Conservation (phyloP, 305 asterid genomes). For the Lippia alba region DNA sequence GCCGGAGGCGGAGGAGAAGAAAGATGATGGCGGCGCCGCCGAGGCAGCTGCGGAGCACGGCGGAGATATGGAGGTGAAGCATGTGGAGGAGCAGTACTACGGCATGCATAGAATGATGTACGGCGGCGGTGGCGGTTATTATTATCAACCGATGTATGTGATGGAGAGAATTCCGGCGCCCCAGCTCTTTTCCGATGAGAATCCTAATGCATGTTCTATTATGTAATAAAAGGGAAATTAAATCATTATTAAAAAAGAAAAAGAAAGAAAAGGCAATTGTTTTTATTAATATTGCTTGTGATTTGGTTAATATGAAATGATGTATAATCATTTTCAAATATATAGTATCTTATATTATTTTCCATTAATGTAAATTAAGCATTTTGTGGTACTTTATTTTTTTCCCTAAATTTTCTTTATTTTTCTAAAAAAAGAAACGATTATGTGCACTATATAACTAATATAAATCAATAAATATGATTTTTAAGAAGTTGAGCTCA, state of each 20-base stretch:
- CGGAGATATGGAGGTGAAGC: slow-evolving; percentile 34
- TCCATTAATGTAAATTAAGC: neutral
- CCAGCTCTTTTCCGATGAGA: slow-evolving; percentile 90
- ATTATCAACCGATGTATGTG: slow-evolving; percentile 62
- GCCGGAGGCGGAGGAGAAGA: slow-evolving; percentile 48
- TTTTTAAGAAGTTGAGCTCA: too few species aligned
- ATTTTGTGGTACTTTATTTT: too few species aligned
- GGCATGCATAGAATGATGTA: too few species aligned
- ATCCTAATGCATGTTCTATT: slow-evolving; percentile 87
- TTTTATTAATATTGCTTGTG: slow-evolving; percentile 1
- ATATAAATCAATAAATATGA: too few species aligned
- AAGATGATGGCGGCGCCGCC: slow-evolving; percentile 35
- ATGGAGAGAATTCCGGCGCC: slow-evolving; percentile 87
- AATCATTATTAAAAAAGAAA: too few species aligned
- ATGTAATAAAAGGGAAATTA: slow-evolving; percentile 34
- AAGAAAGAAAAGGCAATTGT: neutral
- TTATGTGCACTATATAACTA: too few species aligned
- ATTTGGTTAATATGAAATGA: slow-evolving; percentile 1
- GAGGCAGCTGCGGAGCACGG: slow-evolving; percentile 25
- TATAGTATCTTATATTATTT: slow-evolving; percentile 29
- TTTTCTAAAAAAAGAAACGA: too few species aligned
- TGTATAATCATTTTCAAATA: slow-evolving; percentile 10
- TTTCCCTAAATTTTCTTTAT: too few species aligned
- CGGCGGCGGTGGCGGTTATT: slow-evolving; percentile 17
- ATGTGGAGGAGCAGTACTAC: slow-evolving; percentile 40